Base-by-base conservation (phyloP, 768 basidiomycete genomes). In the Tylopilus sp. region DNA sequence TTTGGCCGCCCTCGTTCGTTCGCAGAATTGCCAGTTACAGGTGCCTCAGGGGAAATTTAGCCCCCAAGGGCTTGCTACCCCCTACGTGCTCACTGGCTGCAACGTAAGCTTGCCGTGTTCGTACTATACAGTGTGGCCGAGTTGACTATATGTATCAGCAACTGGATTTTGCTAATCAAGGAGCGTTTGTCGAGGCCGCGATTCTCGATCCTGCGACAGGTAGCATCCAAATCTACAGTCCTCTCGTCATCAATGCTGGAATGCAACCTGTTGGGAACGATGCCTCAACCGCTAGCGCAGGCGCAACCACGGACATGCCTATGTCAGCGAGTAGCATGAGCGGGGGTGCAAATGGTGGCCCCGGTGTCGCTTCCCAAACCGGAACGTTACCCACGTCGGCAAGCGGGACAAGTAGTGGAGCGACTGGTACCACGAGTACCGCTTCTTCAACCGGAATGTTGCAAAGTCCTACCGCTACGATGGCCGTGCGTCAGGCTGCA, bases 181-280 rank as follows among this genome's bases (percentile, higher is more conserved):
- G 65, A 0, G 41, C 25, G 31, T 66, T 66, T 21, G 65, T 68
- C 5, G 65, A 66, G 41, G 65, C 66, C 1, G 66, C 58, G n/a
- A 68, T 66, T 29, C 55, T 68, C 14, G 65, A 68, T 52, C 66
- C 66, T 3, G 55, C 63, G 5, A 68, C 65, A 16, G 66, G 65
- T 17, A 40, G 31, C 19, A 61, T 66, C 22, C 57, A 68, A 26
- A 66, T 68, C 13, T 66, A 66, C 24, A 65, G 4, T 43, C 65
- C 65, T 21, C 66, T 66, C n/a, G 65, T 66, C 19, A 68, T 66
- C 49, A 66, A 66, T 47, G 56, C 60, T 1, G 65, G 65, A n/a
- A 66, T 66, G 65, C 45, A 21, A 8, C 50, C 63, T 24, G 29
- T 54, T 19, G 63, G 49, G 21, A 56, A 55, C 4, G 25, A 46